phyloP scores from a whole-genome alignment of 306 rosid species.

The Geum urbanum region DNA sequence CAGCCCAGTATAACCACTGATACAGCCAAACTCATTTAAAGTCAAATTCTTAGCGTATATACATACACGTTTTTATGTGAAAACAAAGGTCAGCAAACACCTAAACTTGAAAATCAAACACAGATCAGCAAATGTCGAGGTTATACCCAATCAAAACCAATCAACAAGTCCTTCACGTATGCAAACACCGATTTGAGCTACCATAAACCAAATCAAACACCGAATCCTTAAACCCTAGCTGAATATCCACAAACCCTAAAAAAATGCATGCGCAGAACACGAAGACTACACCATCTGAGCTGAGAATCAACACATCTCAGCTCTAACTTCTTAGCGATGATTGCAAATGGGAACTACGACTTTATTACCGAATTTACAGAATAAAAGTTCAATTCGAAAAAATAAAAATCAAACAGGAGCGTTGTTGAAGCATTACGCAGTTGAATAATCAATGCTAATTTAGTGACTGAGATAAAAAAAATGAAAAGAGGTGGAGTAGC shows the following conservation, averaged over 20 bases:
- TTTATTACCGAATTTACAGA: neutral
- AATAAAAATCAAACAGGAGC: neutral
- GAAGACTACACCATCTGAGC: slow-evolving; percentile 7
- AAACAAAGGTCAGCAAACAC: neutral
- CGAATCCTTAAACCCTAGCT: slow-evolving; percentile 49
- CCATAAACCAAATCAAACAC: slow-evolving; percentile 5
- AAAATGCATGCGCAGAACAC: neutral
- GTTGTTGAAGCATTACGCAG: neutral
- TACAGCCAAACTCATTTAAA: slow-evolving; percentile 12
- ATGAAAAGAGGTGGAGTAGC: neutral
- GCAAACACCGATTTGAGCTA: neutral
- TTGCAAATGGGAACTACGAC: neutral
- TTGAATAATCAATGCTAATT: neutral
- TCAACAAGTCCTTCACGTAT: neutral
- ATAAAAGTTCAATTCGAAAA: neutral
- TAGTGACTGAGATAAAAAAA: neutral
- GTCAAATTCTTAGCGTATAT: neutral
- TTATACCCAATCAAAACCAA: neutral
- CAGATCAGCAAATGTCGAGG: slow-evolving; percentile 14
- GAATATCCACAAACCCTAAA: slow-evolving; percentile 19
- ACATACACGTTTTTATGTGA: too few relatives aligned
- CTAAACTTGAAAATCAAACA: neutral
- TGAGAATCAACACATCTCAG: neutral
- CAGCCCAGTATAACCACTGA: slow-evolving; percentile 32
- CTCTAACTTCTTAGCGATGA: neutral